Base-by-base conservation (phyloP, 768 basidiomycete genomes). In the Pholiota molesta region DNA sequence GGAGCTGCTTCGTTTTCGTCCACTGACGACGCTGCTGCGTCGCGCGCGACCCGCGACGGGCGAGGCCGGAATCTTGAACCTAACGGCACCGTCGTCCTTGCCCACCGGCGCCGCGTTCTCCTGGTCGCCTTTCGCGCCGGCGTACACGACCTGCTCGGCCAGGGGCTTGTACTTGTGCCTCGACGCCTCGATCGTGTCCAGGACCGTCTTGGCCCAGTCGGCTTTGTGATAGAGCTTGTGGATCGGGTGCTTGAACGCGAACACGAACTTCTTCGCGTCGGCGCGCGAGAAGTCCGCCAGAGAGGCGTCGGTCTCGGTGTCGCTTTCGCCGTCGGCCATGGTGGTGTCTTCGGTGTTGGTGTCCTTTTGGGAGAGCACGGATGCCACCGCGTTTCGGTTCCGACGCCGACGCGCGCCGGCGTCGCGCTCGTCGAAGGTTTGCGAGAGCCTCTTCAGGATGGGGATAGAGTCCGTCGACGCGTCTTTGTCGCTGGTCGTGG, bases 171-270 rank as follows among this genome's bases (percentile, higher is more conserved):
- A 89, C 60, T 83, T 81, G 40, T 74, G 78, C 71, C 81, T 80
- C 45, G 86, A 87, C 58, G 71, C 75, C 68, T 83, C 80, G 69
- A 88, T 67, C 21, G 82, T 78, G 23, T 79, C 78, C 69, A 81
- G 82, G 56, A 87, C 81, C 70, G 83, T 85, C 64, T 77, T 75
- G 1, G 74, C 78, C 85, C 86, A 89, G 57, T 87, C 86, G 21
- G 84, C 83, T 57, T 83, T 72, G 57, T 81, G 77, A 71, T 89
- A 89, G 11, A 89, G 76, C 69, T 86, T 84, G 75, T 89, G 85
- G 60, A 88, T 71, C 86, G 87, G 89, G 67, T 85, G 77, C 66
- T 82, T 84, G 78, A 89, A 89, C 35, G 84, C 88, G 74, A 89
- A 89, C 17, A 78, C 78, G 66, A 83, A 85, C 55, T 75, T 73